Conservation (phyloP, 1,284 basidiomycete genomes). For the Agaricales sp. region DNA sequence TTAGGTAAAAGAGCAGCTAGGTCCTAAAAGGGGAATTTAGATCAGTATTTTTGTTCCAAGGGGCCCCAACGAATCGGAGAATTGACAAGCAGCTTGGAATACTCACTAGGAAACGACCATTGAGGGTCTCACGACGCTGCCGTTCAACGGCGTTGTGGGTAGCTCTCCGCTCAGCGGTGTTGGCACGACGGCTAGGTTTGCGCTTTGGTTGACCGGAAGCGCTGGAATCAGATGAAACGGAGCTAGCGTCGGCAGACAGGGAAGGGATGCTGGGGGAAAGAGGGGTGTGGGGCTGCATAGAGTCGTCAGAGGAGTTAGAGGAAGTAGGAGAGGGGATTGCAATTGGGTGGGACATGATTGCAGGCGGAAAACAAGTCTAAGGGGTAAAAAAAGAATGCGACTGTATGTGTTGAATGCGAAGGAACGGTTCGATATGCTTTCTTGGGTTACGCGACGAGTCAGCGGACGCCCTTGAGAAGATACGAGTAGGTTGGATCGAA, state of each 20-base stretch:
- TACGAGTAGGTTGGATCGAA: slow-evolving; percentile 11
- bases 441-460: slow-evolving; percentile 43
- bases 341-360: slow-evolving; percentile 25
- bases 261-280: slow-evolving; percentile 24
- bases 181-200: slow-evolving; percentile 75
- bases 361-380: too few species aligned
- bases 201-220: slow-evolving; percentile 38
- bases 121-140: slow-evolving; percentile 83
- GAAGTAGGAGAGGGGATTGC: slow-evolving; percentile 32
- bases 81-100: too few species aligned
- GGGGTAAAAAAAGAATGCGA: slow-evolving; percentile 7
- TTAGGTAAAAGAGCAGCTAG: slow-evolving; percentile 85
- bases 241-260: slow-evolving; percentile 15
- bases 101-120: slow-evolving; percentile 78
- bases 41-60: slow-evolving; percentile 4
- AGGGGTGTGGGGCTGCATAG: slow-evolving; percentile 39
- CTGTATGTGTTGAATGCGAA: slow-evolving; percentile 13
- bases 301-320: slow-evolving; percentile 35
- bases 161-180: slow-evolving; percentile 88
- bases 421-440: slow-evolving; percentile 10
- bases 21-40: slow-evolving; percentile 38
- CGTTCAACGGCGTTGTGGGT: slow-evolving; percentile 95
- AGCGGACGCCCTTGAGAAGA: slow-evolving; percentile 34
- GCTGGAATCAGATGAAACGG: slow-evolving; percentile 18
- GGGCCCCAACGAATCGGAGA: slow-evolving; percentile 1